These are phyloP conservation scores for Fusarium siculi DNA, from an alignment of 2,329 filamentous ascomycete species.

Conservation along the genomic window DNA sequence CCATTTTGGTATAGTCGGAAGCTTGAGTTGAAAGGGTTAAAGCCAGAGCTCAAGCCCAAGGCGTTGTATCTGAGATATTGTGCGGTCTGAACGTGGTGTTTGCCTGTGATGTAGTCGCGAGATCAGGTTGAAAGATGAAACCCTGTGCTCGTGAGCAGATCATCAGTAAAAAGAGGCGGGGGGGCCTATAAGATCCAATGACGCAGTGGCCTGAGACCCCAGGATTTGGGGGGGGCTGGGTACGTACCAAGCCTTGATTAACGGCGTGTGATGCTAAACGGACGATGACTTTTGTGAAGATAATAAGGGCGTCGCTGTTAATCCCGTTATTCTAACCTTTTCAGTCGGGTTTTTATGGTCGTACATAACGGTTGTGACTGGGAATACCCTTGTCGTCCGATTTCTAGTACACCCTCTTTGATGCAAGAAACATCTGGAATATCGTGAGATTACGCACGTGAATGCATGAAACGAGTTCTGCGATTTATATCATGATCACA, in stretches of 20 bases:
- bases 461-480: neutral
- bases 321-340: slow-evolving; percentile 2
- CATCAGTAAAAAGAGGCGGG: slow-evolving; percentile 31
- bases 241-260: slow-evolving; percentile 25
- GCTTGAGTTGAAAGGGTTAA: slow-evolving; percentile 30
- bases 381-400: slow-evolving; percentile 12
- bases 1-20: slow-evolving; percentile 50
- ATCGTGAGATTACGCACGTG: neutral
- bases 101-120: slow-evolving; percentile 38
- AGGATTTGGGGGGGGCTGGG: slow-evolving; percentile 29
- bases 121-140: slow-evolving; percentile 35
- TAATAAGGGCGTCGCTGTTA: neutral
- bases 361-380: slow-evolving; percentile 17
- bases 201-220: slow-evolving; percentile 38
- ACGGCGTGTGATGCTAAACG: neutral
- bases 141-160: slow-evolving; percentile 38
- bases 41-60: slow-evolving; percentile 15
- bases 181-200: slow-evolving; percentile 34
- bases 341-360: neutral
- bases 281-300: neutral
- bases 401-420: neutral
- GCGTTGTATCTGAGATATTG: neutral
- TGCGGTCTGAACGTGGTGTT: neutral
- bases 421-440: neutral
- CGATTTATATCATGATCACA: no score